Percentiles rank a stretch among this genome's conserved stretches.
phyloP scores from a whole-genome alignment of 2,329 filamentous ascomycete species.

The Hansfordia pulvinata region DNA sequence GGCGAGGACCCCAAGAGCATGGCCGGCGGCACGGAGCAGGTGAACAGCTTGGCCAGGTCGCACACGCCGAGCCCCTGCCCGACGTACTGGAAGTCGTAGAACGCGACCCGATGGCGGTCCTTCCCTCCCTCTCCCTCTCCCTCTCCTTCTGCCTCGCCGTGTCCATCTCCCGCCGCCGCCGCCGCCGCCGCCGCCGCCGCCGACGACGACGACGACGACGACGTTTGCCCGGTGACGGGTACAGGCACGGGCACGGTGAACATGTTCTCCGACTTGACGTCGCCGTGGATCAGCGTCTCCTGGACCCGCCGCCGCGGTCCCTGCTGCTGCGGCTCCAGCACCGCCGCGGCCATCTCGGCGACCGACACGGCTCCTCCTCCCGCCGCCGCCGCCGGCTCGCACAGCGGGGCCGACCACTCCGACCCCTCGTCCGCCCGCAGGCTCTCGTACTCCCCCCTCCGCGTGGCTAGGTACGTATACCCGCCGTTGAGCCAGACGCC shows the following conservation, averaged over 20 bases:
- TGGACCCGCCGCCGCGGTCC: conserved; percentile 9
- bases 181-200: too few species aligned
- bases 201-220: too few species aligned
- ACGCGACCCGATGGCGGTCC: conserved; percentile 37
- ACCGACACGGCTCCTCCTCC: conserved; percentile 18
- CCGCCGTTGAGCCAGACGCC: conserved; percentile 51
- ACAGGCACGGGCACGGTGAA: conserved; percentile 41
- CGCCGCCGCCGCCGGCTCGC: conserved; percentile 14
- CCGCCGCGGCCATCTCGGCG: conserved; percentile 37
- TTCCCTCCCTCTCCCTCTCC: too few species aligned
- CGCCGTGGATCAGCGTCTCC: conserved; percentile 51
- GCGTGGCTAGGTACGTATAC: conserved; percentile 55
- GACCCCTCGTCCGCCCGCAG: conserved; percentile 30
- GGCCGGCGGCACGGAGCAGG: conserved; percentile 44
- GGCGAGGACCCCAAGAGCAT: conserved; percentile 36
- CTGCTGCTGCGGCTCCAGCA: conserved; percentile 28
- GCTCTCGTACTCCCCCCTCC: conserved; percentile 37
- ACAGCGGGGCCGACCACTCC: conserved; percentile 41
- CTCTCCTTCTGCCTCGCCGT: too few species aligned
- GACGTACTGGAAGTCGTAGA: conserved; percentile 59
- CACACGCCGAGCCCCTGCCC: conserved; percentile 51
- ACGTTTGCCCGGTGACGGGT: too few species aligned
- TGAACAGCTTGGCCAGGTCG: conserved; percentile 54
- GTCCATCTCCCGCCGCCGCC: too few species aligned
- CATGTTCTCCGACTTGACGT: conserved; percentile 57